Conservation (phyloP, 495 filamentous ascomycete species). For the Penicillium ucsense region DNA sequence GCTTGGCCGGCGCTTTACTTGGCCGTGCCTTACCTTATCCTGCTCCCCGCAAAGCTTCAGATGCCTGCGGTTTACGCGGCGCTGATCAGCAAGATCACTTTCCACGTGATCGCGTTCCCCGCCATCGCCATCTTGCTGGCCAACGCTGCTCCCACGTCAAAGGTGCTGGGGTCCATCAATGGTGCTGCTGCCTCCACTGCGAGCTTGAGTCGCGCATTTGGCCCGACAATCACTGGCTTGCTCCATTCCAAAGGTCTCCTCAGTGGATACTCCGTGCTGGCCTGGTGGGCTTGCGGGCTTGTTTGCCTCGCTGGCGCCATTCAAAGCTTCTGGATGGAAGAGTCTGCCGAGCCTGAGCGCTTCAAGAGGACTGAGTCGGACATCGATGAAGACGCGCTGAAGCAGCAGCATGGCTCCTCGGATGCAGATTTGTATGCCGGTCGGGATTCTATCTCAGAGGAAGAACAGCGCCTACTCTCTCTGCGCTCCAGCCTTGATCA, state of each 20-base stretch:
- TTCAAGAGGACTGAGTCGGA: conserved; percentile 13
- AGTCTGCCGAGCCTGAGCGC: conserved; percentile 24
- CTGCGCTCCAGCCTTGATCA: conserved; percentile 33
- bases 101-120: conserved; percentile 77
- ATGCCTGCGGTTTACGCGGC: conserved; percentile 64
- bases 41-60: conserved; percentile 61
- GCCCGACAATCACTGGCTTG: conserved; percentile 77
- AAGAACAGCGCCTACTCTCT: conserved; percentile 34
- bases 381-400: conserved; percentile 18
- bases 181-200: conserved; percentile 87
- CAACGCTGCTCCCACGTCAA: conserved; percentile 69
- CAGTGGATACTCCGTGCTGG: conserved; percentile 71
- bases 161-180: conserved; percentile 83
- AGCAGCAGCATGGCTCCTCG: conserved; percentile 12
- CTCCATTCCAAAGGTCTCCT: conserved; percentile 73
- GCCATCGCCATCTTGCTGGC: conserved; percentile 75
- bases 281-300: conserved; percentile 83
- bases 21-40: conserved; percentile 75
- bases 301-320: conserved; percentile 65
- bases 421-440: conserved; percentile 7
- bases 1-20: conserved; percentile 86
- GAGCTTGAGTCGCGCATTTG: conserved; percentile 75
- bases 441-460: conserved; percentile 19
- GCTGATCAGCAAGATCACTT: conserved; percentile 81
- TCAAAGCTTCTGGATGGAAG: conserved; percentile 45